Evolutionary conservation across 768 basidiomycete genomes (phyloP).

Genomic region (Candolleomyces aberdarensis): DNA sequence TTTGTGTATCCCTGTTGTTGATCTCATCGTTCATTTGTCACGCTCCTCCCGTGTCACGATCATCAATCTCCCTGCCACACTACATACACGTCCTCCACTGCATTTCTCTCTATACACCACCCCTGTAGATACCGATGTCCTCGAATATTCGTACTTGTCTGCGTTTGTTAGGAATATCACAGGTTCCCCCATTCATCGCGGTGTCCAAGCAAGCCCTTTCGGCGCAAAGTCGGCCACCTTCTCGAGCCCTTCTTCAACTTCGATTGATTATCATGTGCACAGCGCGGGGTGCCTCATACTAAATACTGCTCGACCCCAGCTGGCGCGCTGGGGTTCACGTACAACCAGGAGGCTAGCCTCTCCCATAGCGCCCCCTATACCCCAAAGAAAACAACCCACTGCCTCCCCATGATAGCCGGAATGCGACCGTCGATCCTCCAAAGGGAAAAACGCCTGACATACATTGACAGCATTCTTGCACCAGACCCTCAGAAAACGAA

Average conservation of each 20-base stretch:
- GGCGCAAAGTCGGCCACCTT: too few species aligned
- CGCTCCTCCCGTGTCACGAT: conserved; percentile 5
- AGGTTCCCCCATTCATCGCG: not conserved
- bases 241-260: too few species aligned
- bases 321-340: too few species aligned
- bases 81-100: not conserved
- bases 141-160: too few species aligned
- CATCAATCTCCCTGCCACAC: not conserved
- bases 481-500: not conserved
- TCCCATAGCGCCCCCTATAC: too few species aligned
- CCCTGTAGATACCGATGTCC: not conserved
- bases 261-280: too few species aligned
- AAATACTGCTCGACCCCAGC: too few species aligned
- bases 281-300: too few species aligned
- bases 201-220: too few species aligned
- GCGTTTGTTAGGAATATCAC: not conserved
- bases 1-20: conserved; percentile 26
- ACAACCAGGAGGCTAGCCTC: too few species aligned
- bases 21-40: conserved; percentile 12
- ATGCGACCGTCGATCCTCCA: not conserved
- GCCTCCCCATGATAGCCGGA: not conserved
- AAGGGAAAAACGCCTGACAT: not conserved
- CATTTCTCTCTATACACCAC: not conserved
- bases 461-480: not conserved
- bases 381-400: too few species aligned